Base-by-base conservation (phyloP, 441 rosid species). In the Melastoma candidum region DNA sequence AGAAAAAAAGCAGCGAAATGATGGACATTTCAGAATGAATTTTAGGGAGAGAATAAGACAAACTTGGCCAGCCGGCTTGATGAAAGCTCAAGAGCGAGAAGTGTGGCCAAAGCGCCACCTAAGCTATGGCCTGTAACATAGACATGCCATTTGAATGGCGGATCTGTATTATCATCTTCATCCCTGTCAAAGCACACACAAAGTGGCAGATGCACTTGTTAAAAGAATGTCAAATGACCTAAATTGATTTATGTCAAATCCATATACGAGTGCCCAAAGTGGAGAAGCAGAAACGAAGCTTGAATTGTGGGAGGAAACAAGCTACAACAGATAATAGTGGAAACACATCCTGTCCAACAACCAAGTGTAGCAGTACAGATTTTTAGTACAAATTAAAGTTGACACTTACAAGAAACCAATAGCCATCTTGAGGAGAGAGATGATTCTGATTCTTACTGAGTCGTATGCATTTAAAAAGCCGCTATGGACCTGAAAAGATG, bases 41-140 rank as follows among this genome's bases (percentile, higher is more conserved):
- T 32, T 27, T 11, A 27, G 39, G 3, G 44, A 32, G 36, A 61
- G 45, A 58, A 55, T 60, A 14, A 61, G 67, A 22, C 95, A 68
- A 68, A 87, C 98, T 82, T 85, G 53, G 82, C 80, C 61, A 90
- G 74, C 71, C 80, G 85, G 76, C 95, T 87, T 46, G 96, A 85
- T 24, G 93, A 82, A 74, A 90, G 90, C 74, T 90, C 98, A 69
- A 87, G 87, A 61, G 94, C 82, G 64, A 80, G 82, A 54, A 90
- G 96, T 56, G 96, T 90, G 29, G 98, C 88, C 60, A 90, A 66
- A 61, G 98, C 98, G 63, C 96, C 98, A 65, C 98, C 98, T 72
- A 90, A 79, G 75, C 98, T 90, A 76, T 90, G 96, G 60, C 98
- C 98, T 50, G 96, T 90, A 63, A 80, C 88, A 78, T 81, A 90